Conservation (phyloP, 768 basidiomycete genomes). For the Holtermannia corniformis region DNA sequence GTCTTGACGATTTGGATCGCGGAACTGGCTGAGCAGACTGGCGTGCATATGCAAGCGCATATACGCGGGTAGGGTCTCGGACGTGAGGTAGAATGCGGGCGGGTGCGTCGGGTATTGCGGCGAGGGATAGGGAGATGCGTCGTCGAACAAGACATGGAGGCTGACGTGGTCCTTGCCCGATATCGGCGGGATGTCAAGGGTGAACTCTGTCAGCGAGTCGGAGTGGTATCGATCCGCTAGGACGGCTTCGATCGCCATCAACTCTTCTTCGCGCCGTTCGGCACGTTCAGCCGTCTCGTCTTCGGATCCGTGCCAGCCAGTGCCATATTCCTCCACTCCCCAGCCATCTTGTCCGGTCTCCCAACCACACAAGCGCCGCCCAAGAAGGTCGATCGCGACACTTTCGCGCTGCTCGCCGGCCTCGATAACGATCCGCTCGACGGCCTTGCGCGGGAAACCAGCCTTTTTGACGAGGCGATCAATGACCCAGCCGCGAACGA, state of each 20-base stretch:
- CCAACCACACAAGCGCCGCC: conserved; percentile 38
- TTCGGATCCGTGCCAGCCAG: conserved; percentile 17
- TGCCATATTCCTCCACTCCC: conserved; percentile 29
- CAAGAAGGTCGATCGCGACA: conserved; percentile 48
- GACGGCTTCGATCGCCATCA: conserved; percentile 39
- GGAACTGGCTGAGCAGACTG: conserved; percentile 52
- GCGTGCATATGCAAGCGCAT: conserved; percentile 73
- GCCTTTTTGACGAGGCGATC: conserved; percentile 73
- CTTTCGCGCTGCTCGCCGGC: conserved; percentile 42
- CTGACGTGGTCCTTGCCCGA: conserved; percentile 42
- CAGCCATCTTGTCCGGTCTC: conserved; percentile 29
- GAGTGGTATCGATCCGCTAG: conserved; percentile 33
- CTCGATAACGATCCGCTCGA: conserved; percentile 49
- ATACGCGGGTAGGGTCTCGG: conserved; percentile 62
- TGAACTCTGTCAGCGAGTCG: conserved; percentile 21
- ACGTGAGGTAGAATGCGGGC: conserved; percentile 67
- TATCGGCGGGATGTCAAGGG: conserved; percentile 24
- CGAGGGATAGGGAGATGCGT: conserved; percentile 46
- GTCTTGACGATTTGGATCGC: conserved; percentile 44
- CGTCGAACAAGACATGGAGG: conserved; percentile 57
- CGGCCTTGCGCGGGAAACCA: conserved; percentile 66
- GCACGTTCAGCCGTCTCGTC: conserved; percentile 25
- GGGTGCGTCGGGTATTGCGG: conserved; percentile 45
- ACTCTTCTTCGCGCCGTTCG: conserved; percentile 39
- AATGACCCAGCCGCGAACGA: conserved; percentile 68